phyloP scores from a whole-genome alignment of 1,284 basidiomycete genomes.

The Pseudozyma sp. region DNA sequence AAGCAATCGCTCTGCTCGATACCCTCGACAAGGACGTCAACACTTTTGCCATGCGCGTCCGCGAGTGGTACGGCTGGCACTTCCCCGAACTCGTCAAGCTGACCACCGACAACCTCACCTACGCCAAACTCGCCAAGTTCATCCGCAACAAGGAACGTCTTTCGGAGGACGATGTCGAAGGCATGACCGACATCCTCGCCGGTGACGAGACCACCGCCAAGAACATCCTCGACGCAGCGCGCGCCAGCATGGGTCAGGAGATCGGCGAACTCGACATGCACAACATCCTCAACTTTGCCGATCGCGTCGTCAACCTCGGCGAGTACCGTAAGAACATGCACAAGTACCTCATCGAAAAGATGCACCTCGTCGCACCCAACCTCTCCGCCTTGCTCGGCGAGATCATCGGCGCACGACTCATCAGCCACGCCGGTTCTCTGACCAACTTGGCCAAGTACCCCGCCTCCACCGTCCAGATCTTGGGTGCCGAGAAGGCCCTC shows the following conservation, averaged over 20 bases:
- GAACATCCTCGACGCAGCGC: slow-evolving; percentile 93
- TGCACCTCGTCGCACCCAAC: slow-evolving; percentile 97
- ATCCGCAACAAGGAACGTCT: slow-evolving; percentile 84
- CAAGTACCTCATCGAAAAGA: slow-evolving; percentile 92
- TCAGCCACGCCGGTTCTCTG: slow-evolving; percentile 95
- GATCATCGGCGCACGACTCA: slow-evolving; percentile 92
- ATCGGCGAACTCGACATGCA: slow-evolving; percentile 94
- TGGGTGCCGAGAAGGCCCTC: slow-evolving; percentile 97
- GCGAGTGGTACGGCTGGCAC: slow-evolving; percentile 99
- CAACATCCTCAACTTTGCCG: slow-evolving; percentile 93
- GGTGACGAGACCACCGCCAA: slow-evolving; percentile 88
- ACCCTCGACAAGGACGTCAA: slow-evolving; percentile 99
- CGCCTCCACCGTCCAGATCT: slow-evolving; percentile 97
- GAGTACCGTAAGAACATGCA: slow-evolving; percentile 94
- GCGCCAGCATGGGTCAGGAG: slow-evolving; percentile 93
- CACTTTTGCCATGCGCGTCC: slow-evolving; percentile 96
- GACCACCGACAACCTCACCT: slow-evolving; percentile 94
- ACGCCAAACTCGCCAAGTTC: slow-evolving; percentile 86
- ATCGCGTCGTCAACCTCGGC: slow-evolving; percentile 88
- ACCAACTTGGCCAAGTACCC: slow-evolving; percentile 95
- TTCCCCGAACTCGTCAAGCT: slow-evolving; percentile 97
- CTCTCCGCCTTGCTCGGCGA: slow-evolving; percentile 95
- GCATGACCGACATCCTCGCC: slow-evolving; percentile 84
- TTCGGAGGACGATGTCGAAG: slow-evolving; percentile 79
- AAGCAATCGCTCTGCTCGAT: slow-evolving; percentile 97